Conservation (phyloP, 2,329 filamentous ascomycete species). For the Alternaria tenuissima region DNA sequence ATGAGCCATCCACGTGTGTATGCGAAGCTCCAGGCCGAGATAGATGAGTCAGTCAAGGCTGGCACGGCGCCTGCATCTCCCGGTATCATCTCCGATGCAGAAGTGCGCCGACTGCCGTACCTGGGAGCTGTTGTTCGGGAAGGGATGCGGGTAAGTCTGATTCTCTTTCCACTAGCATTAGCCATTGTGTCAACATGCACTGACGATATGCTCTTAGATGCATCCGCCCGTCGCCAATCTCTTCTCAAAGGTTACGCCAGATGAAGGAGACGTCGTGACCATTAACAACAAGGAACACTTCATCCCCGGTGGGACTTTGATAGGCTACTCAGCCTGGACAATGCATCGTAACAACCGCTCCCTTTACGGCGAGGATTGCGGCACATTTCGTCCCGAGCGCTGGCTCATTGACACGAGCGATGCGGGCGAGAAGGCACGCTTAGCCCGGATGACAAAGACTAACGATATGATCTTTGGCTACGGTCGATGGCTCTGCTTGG, state of each 20-base stretch:
- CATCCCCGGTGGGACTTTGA: conserved; percentile 46
- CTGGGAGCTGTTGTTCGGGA: conserved; percentile 59
- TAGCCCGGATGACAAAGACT: conserved; percentile 42
- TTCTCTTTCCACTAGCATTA: background rate
- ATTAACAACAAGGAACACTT: conserved; percentile 37
- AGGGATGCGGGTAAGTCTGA: conserved; percentile 46
- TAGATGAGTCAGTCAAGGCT: conserved; percentile 51
- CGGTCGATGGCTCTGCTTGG: conserved; percentile 48
- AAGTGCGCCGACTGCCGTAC: conserved; percentile 55
- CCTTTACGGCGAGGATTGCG: conserved; percentile 52
- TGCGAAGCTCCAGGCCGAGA: conserved; percentile 57
- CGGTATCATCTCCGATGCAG: conserved; percentile 58
- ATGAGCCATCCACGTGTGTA: conserved; percentile 60
- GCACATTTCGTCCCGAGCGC: conserved; percentile 59
- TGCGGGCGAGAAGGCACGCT: conserved; percentile 31
- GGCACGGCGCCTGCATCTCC: conserved; percentile 44
- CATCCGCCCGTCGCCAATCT: conserved; percentile 53
- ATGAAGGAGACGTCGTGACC: conserved; percentile 44
- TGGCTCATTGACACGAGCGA: conserved; percentile 52
- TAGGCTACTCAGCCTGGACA: conserved; percentile 45
- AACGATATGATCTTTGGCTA: conserved; percentile 51
- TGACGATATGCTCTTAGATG: conserved; percentile 29
- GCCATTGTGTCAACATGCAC: background rate
- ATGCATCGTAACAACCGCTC: conserved; percentile 44
- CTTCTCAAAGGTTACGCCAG: conserved; percentile 42